Conservation (phyloP, 768 basidiomycete species). For the Mycena pura region DNA sequence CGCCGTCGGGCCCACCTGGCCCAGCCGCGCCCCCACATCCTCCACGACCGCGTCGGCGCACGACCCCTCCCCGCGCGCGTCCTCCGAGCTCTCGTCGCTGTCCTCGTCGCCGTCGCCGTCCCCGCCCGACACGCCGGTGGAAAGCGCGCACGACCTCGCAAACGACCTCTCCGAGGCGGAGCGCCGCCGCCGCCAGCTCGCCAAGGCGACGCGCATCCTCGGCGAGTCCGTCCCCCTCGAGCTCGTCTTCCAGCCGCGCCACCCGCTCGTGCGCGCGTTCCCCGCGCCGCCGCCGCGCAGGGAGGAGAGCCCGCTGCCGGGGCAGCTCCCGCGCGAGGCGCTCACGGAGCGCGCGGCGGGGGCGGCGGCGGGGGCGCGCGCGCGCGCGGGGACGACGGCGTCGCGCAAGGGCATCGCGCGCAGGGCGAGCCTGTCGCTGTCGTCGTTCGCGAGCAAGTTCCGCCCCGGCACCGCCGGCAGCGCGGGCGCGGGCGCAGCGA, state of each 20-base stretch:
- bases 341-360: not conserved
- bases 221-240: conserved; percentile 21
- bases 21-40: too few relatives aligned
- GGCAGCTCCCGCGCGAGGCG: not conserved
- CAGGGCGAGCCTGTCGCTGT: conserved; percentile 12
- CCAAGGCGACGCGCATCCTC: conserved; percentile 19
- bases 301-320: conserved; percentile 8
- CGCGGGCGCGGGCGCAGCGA: too few relatives aligned
- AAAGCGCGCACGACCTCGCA: too few relatives aligned
- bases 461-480: too few relatives aligned
- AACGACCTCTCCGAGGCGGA: conserved; percentile 17
- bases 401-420: too few relatives aligned
- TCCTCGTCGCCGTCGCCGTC: not conserved
- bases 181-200: conserved; percentile 16
- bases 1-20: too few relatives aligned
- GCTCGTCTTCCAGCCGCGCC: conserved; percentile 19
- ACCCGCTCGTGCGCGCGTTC: conserved; percentile 6
- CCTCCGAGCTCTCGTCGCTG: not conserved
- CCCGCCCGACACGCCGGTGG: conserved; percentile 10
- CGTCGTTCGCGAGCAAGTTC: conserved; percentile 8
- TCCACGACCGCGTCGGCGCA: too few relatives aligned
- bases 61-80: too few relatives aligned
- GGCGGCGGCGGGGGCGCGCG: too few relatives aligned
- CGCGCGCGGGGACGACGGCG: too few relatives aligned
- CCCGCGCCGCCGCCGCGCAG: conserved; percentile 10